Base-by-base conservation (phyloP, 805 yeast genomes). In the Schizosaccharomyces octosporus region DNA sequence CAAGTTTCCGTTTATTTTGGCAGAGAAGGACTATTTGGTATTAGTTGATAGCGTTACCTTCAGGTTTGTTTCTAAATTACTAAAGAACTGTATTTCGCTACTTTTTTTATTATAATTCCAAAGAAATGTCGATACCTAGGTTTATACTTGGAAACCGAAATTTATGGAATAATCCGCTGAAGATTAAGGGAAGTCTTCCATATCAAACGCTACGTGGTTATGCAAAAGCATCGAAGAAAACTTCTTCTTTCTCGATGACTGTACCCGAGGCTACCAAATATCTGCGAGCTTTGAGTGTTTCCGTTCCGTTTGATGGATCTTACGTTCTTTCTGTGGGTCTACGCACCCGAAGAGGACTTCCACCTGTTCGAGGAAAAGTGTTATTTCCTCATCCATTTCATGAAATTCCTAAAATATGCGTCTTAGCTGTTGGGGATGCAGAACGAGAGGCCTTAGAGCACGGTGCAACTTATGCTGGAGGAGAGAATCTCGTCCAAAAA, bases 381-480 rank as follows among this genome's bases (percentile, higher is more conserved):
- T 24, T 17, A 17, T 57, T 57, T 21, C 60, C 60, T 21, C 27
- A 29, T 36, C 48, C 48, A 29, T 11, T 11, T 21, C 31, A 15
- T 19, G 39, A 57, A 27, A 19, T n/a, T 13, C 27, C 48, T 57
- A 21, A 21, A 57, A 5, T 57, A 24, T 57, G 60, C 15, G 60
- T 93, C 69, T 81, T 94, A 11, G 73, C 76, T 54, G 75, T 78
- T 60, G 77, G 76, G 59, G 81, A 74, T 54, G 75, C 77, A 54
- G 76, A 78, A 19, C 76, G 77, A 55, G 74, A 76, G 61, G 81
- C 89, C 4, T 72, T 76, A 55, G 73, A 72, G 11, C 76, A 80
- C 29, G 86, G 88, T 55, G 86, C 87, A 27, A 70, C 76, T 15
- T 66, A 77, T 5, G 85, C 82, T 29, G 97, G 95, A 24, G 94